phyloP scores from a whole-genome alignment of 768 basidiomycete genomes.

The Lactifluus rugatus region DNA sequence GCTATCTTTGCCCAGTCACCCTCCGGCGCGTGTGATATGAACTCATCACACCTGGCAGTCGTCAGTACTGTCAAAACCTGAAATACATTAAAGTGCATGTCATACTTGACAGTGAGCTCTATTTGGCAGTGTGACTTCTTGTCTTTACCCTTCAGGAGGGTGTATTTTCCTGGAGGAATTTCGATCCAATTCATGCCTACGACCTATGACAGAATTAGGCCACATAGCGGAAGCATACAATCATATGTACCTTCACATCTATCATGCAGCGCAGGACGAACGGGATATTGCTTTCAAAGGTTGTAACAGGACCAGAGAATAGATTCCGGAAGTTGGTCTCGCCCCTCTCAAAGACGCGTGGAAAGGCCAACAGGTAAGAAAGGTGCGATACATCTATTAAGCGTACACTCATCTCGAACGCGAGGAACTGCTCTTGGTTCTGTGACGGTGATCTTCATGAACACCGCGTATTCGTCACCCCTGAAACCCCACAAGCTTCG shows the following conservation, averaged over 20 bases:
- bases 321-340: slow-evolving; percentile 41
- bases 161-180: slow-evolving; percentile 74
- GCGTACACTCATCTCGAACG: slow-evolving; percentile 73
- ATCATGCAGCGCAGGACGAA: slow-evolving; percentile 97
- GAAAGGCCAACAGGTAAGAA: slow-evolving; percentile 14
- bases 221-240: not conserved
- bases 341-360: slow-evolving; percentile 46
- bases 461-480: slow-evolving; percentile 69
- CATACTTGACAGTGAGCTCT: slow-evolving; percentile 70
- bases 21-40: slow-evolving; percentile 88
- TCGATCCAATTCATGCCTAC: slow-evolving; percentile 99
- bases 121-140: slow-evolving; percentile 83
- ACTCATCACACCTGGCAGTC: slow-evolving; percentile 57
- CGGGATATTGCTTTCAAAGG: slow-evolving; percentile 91
- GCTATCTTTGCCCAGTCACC: slow-evolving; percentile 89
- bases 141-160: slow-evolving; percentile 41
- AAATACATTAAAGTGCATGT: not conserved
- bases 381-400: slow-evolving; percentile 20
- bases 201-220: slow-evolving; percentile 39
- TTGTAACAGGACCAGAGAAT: slow-evolving; percentile 42
- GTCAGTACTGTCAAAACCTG: not conserved
- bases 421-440: slow-evolving; percentile 75
- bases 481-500: slow-evolving; percentile 81
- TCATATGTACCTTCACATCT: slow-evolving; percentile 64
- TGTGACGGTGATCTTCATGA: slow-evolving; percentile 73